phyloP scores from a whole-genome alignment of 371 early-diverging fungal genomes.

The Mucor velutinosus region DNA sequence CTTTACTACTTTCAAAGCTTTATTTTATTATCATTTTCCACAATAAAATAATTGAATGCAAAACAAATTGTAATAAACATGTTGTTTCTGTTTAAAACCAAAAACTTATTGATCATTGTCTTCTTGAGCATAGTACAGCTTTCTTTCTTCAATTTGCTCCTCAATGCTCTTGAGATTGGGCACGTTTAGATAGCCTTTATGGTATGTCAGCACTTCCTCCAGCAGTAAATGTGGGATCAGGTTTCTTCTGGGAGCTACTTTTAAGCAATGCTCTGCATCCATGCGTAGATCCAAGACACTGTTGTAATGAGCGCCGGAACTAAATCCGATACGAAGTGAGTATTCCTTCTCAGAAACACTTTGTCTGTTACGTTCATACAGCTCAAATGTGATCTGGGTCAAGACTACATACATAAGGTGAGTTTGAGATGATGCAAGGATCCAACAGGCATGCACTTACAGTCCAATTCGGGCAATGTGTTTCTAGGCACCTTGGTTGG shows the following conservation, averaged over 20 bases:
- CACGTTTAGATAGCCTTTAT: slow-evolving; percentile 46
- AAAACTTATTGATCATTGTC: slow-evolving; percentile 24
- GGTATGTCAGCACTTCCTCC: slow-evolving; percentile 47
- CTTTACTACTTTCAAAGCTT: no score
- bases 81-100: background rate
- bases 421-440: no score
- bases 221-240: slow-evolving; percentile 47
- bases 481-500: slow-evolving; percentile 69
- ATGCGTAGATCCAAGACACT: slow-evolving; percentile 88
- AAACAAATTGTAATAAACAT: background rate
- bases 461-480: slow-evolving; percentile 88
- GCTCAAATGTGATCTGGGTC: slow-evolving; percentile 96
- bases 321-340: slow-evolving; percentile 89
- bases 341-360: slow-evolving; percentile 67
- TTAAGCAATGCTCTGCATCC: slow-evolving; percentile 86
- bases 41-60: no score
- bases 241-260: slow-evolving; percentile 75
- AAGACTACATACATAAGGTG: slow-evolving; percentile 52
- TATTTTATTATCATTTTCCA: no score
- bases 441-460: no score
- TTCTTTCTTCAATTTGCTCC: slow-evolving; percentile 49
- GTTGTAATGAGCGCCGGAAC: slow-evolving; percentile 90
- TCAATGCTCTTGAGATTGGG: slow-evolving; percentile 50
- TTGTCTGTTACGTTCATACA: slow-evolving; percentile 86
- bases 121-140: slow-evolving; percentile 52